These are phyloP conservation scores for Entomortierella lignicola DNA, from an alignment of 192 early-diverging fungal genomes.

Conservation along the genomic window DNA sequence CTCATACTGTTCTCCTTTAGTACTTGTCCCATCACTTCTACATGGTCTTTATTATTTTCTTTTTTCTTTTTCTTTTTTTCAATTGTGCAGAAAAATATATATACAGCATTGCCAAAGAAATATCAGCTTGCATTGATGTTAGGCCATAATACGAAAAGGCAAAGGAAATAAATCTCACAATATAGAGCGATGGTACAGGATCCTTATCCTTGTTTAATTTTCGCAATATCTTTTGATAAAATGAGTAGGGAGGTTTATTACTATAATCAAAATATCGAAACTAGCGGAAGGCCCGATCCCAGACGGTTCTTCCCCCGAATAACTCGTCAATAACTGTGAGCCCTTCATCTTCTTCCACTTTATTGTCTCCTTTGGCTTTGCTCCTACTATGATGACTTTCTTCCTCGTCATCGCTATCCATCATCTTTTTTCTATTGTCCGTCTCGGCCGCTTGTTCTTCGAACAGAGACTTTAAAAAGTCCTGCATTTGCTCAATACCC, in stretches of 20 bases:
- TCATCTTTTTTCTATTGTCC: conserved; percentile 19
- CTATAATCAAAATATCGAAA: too few relatives aligned
- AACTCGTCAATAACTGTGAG: conserved; percentile 42
- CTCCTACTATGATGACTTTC: not conserved
- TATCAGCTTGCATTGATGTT: not conserved
- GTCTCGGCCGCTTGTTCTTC: conserved; percentile 22
- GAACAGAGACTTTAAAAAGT: conserved; percentile 51
- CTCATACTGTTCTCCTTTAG: not conserved
- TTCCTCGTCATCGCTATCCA: conserved; percentile 42
- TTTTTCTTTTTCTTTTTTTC: not conserved
- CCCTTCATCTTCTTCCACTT: not conserved
- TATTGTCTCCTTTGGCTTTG: not conserved
- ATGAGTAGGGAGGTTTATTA: too few relatives aligned
- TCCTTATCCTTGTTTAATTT: too few relatives aligned
- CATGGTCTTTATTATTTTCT: not conserved
- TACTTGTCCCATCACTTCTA: not conserved
- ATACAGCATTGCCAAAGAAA: not conserved
- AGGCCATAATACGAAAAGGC: not conserved
- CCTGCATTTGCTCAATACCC: conserved; percentile 50
- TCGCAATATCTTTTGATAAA: too few relatives aligned
- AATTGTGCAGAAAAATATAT: conserved; percentile 15
- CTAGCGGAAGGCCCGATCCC: conserved; percentile 44
- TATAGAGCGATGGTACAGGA: not conserved
- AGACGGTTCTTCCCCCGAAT: conserved; percentile 45
- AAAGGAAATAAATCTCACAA: not conserved